phyloP scores from a whole-genome alignment of 106 monocot genomes.

The Allium sativum region DNA sequence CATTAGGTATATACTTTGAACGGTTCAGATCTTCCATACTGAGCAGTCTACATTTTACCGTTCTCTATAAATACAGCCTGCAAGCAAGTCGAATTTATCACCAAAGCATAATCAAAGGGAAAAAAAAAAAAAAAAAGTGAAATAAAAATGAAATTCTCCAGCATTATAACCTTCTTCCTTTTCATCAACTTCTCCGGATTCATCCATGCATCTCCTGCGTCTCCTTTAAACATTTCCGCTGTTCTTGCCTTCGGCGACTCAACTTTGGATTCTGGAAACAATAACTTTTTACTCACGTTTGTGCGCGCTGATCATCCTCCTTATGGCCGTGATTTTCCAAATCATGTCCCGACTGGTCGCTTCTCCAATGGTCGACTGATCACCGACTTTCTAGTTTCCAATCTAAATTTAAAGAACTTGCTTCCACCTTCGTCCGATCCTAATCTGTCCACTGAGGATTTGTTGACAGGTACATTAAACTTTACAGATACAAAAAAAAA shows the following conservation, averaged over 20 bases:
- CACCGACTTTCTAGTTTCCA: conserved; percentile 3
- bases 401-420: neutral
- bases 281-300: conserved; percentile 1
- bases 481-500: too few relatives aligned
- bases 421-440: neutral
- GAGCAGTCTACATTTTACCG: too few relatives aligned
- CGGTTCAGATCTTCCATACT: too few relatives aligned
- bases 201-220: neutral
- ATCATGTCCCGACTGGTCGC: neutral
- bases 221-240: neutral
- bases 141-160: too few relatives aligned
- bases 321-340: neutral
- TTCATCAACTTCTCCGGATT: neutral
- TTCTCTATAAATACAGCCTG: too few relatives aligned
- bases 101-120: too few relatives aligned
- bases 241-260: conserved; percentile 12
- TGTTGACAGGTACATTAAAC: neutral
- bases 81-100: too few relatives aligned
- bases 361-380: conserved; percentile 8
- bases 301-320: conserved; percentile 7
- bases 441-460: neutral
- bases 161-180: too few relatives aligned
- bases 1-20: too few relatives aligned
- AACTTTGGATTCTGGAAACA: conserved; percentile 10
- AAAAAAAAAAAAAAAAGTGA: too few relatives aligned